These are phyloP conservation scores for Aspergillus calidoustus DNA, from an alignment of 2,329 filamentous ascomycete species.

Conservation along the genomic window DNA sequence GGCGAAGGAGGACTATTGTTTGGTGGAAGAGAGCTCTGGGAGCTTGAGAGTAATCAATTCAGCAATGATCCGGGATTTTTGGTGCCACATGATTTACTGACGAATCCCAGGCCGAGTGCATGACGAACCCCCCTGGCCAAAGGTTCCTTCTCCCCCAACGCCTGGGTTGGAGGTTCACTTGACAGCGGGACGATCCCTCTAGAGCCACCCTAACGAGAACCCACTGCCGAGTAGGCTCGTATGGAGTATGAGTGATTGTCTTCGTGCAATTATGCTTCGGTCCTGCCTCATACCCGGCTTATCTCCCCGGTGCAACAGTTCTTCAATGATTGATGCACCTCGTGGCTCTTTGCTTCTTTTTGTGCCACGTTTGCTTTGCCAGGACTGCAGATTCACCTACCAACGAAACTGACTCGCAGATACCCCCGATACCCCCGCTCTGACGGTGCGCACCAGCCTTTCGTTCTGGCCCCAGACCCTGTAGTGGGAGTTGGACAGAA, in stretches of 20 bases:
- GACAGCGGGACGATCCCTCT: not conserved
- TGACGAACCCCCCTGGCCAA: not conserved
- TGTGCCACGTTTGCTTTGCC: constrained; percentile 5
- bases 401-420: constrained; percentile 6
- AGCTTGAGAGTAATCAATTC: not conserved
- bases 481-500: not conserved
- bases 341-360: constrained; percentile 11
- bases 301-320: not conserved
- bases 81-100: not conserved
- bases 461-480: not conserved
- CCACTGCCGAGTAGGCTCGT: not conserved
- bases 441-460: not conserved
- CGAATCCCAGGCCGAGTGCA: not conserved
- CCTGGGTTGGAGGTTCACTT: not conserved
- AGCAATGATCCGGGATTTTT: not conserved
- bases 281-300: not conserved
- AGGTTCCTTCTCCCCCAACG: not conserved
- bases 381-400: not conserved
- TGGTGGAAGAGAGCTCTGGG: not conserved
- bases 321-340: constrained; percentile 4
- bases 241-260: not conserved
- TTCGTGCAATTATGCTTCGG: not conserved
- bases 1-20: not conserved
- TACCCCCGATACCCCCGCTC: not conserved
- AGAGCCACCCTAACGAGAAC: not conserved